Conservation (phyloP, 108 stramenopile species). For the Cyclostephanos tholiformis region DNA sequence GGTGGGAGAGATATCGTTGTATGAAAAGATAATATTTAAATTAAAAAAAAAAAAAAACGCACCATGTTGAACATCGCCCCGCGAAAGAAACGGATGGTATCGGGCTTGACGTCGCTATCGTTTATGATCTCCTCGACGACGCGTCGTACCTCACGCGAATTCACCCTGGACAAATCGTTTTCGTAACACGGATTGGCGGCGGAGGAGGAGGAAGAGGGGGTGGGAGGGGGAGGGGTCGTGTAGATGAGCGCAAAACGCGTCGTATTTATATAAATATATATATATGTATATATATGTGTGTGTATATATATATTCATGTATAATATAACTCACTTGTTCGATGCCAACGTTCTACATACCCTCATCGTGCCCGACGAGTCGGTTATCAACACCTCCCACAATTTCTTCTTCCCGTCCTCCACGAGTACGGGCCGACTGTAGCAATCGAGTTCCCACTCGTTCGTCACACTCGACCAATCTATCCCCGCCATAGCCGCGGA, state of each 20-base stretch:
- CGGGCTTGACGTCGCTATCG: constrained; percentile 67
- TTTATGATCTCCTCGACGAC: constrained; percentile 89
- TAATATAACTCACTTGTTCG: constrained; percentile 62
- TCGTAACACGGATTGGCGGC: too few species aligned
- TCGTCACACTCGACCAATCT: constrained; percentile 41
- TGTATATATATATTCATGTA: too few species aligned
- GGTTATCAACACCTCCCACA: constrained; percentile 95
- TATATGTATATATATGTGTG: too few species aligned
- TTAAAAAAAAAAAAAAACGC: constrained; percentile 17
- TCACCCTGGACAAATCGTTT: constrained; percentile 62
- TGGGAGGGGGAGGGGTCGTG: neutral
- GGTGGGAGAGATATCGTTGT: too few species aligned
- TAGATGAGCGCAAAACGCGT: neutral
- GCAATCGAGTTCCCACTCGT: constrained; percentile 91
- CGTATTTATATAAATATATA: too few species aligned
- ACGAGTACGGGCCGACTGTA: constrained; percentile 91
- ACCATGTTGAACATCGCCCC: constrained; percentile 98
- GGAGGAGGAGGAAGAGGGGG: neutral
- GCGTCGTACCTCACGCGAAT: constrained; percentile 86
- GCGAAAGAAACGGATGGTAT: constrained; percentile 92
- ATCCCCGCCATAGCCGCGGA: neutral
- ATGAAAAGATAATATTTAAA: neutral
- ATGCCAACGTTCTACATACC: constrained; percentile 64
- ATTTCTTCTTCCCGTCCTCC: constrained; percentile 82
- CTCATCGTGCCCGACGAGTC: constrained; percentile 85